A percentile compares a stretch with the other conserved stretches of the same genome.
Conservation (phyloP, 441 rosid genomes). For the Hypseocharis bilobata region DNA sequence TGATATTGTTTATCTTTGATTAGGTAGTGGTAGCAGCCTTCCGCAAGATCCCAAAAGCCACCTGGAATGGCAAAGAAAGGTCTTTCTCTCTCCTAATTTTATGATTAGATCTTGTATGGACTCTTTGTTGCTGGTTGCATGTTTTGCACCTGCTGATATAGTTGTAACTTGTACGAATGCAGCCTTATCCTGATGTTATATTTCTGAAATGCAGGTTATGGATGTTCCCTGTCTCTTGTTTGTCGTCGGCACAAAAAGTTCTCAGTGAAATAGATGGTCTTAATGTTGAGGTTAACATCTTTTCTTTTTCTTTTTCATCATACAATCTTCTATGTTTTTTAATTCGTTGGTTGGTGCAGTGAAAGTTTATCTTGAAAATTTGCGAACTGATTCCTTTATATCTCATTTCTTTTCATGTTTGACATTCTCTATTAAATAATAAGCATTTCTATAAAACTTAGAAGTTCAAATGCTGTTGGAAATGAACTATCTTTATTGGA, state of each 20-base stretch:
- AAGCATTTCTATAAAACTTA: neutral
- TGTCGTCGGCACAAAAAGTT: constrained; percentile 54
- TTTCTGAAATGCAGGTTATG: constrained; percentile 49
- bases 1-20: constrained; percentile 12
- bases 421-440: neutral
- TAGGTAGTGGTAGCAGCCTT: constrained; percentile 65
- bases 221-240: constrained; percentile 65
- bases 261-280: constrained; percentile 38
- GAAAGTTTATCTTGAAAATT: neutral
- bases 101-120: neutral
- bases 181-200: constrained; percentile 20
- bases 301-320: neutral
- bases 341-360: neutral
- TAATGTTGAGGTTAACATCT: constrained; percentile 50
- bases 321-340: constrained; percentile 1
- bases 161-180: neutral
- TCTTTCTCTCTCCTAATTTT: constrained; percentile 13
- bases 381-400: neutral
- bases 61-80: constrained; percentile 94
- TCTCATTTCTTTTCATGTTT: neutral
- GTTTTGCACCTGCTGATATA: constrained; percentile 11
- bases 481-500: neutral
- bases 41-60: constrained; percentile 69
- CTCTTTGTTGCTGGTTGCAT: neutral
- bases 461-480: neutral